These are phyloP conservation scores for Carex myosuroides DNA, from an alignment of 176 grass and related monocot species.

Conservation along the genomic window DNA sequence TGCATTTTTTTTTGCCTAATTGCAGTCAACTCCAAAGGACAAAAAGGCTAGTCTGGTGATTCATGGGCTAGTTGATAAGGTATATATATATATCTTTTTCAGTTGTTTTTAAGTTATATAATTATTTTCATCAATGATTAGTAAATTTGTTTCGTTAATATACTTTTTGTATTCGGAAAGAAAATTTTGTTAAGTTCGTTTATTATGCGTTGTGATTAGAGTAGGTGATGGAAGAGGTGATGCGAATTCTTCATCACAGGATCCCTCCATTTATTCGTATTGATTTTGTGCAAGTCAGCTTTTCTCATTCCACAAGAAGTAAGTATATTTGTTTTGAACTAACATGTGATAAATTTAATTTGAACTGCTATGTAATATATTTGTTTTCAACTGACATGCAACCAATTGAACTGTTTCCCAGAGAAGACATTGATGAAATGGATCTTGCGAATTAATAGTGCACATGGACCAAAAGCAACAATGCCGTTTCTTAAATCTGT, in stretches of 20 bases:
- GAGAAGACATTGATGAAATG: conserved; percentile 76
- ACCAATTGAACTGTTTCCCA: conserved; percentile 11
- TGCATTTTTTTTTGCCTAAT: conserved; percentile 13
- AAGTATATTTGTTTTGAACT: conserved; percentile 18
- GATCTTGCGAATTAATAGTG: conserved; percentile 69
- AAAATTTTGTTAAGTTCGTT: not conserved
- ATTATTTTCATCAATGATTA: conserved; percentile 9
- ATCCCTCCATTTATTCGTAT: conserved; percentile 84
- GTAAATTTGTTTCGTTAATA: conserved; percentile 7
- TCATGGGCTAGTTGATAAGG: conserved; percentile 92
- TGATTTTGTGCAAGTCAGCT: conserved; percentile 68
- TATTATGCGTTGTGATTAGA: conserved; percentile 13
- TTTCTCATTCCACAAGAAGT: conserved; percentile 80
- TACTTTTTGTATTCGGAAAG: not conserved
- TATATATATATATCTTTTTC: conserved; percentile 20
- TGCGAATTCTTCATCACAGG: conserved; percentile 52
- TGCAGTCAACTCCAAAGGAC: conserved; percentile 85
- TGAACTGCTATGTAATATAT: not conserved
- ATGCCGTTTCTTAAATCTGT: conserved; percentile 80
- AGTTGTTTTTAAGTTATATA: conserved; percentile 18
- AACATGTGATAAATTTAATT: not conserved
- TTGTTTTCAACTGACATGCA: not conserved
- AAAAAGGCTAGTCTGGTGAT: conserved; percentile 96
- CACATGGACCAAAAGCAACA: conserved; percentile 74
- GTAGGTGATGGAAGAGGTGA: conserved; percentile 70